Evolutionary conservation across 2,329 filamentous ascomycete species (phyloP).

Genomic region (Fusarium sp.): DNA sequence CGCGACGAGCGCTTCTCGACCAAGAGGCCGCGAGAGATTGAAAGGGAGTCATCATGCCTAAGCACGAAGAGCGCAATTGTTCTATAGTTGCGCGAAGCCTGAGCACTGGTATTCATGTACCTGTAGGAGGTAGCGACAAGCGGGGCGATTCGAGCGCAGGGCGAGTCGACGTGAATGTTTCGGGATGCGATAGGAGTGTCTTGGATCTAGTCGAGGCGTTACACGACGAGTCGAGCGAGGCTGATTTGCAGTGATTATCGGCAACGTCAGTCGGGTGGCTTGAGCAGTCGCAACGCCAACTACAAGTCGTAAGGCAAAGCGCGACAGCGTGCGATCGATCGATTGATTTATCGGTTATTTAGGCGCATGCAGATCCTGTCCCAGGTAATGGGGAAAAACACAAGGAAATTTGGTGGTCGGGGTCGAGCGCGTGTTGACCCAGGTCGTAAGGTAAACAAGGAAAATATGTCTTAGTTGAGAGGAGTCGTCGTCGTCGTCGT

Average conservation of each 20-base stretch:
- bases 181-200: conserved; percentile 39
- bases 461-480: conserved; percentile 16
- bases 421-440: conserved; percentile 17
- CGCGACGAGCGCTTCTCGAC: conserved; percentile 54
- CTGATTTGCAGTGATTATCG: conserved; percentile 17
- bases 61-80: conserved; percentile 38
- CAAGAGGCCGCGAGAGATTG: conserved; percentile 57
- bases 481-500: conserved; percentile 15
- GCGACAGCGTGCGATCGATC: conserved; percentile 20
- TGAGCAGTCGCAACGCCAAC: not conserved
- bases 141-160: conserved; percentile 21
- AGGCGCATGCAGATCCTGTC: conserved; percentile 17
- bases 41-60: conserved; percentile 60
- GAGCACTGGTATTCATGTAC: conserved; percentile 29
- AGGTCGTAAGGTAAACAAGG: conserved; percentile 11
- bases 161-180: conserved; percentile 34
- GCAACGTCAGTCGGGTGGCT: conserved; percentile 11
- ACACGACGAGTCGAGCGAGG: conserved; percentile 11
- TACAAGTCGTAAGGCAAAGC: conserved; percentile 1
- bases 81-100: conserved; percentile 19
- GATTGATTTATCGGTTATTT: conserved; percentile 19
- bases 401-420: conserved; percentile 20
- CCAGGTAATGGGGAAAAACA: conserved; percentile 8
- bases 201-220: conserved; percentile 32
- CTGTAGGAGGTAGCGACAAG: conserved; percentile 12